These are phyloP conservation scores for Domatiomyces globalis DNA, from an alignment of 2,329 filamentous ascomycete species.

Conservation along the genomic window DNA sequence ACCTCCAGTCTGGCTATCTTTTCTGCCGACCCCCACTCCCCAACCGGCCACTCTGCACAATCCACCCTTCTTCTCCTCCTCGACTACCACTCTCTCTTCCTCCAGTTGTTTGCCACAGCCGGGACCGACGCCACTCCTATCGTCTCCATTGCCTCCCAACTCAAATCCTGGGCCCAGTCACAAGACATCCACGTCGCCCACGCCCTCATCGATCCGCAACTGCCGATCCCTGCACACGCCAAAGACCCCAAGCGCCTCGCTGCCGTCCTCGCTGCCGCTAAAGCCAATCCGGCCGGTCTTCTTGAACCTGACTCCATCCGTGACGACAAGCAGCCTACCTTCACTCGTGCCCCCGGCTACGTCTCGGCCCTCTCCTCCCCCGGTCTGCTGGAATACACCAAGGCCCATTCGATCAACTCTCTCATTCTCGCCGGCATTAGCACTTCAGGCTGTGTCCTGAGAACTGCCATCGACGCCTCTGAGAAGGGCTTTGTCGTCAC, in stretches of 20 bases:
- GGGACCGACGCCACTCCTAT: conserved; percentile 11
- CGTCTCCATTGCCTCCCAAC: conserved; percentile 13
- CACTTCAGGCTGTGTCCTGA: conserved; percentile 19
- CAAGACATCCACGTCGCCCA: conserved; percentile 21
- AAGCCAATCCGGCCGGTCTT: conserved; percentile 2
- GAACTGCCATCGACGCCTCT: conserved; percentile 16
- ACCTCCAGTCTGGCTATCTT: no score
- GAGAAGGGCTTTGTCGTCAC: conserved; percentile 20
- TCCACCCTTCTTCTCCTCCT: conserved; percentile 22
- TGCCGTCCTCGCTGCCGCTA: conserved; percentile 7
- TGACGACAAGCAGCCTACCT: conserved; percentile 15
- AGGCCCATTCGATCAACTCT: conserved; percentile 9
- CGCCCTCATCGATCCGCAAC: conserved; percentile 17
- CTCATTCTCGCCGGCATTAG: conserved; percentile 11
- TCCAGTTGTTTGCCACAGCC: conserved; percentile 10
- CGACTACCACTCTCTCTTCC: conserved; percentile 18
- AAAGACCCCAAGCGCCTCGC: conserved; percentile 13
- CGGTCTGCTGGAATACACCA: conserved; percentile 16
- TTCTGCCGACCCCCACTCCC: conserved; percentile 9
- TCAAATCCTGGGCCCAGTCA: conserved; percentile 20
- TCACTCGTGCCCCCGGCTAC: conserved; percentile 15
- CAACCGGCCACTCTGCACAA: conserved; percentile 15
- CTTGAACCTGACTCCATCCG: conserved; percentile 13
- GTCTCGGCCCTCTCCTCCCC: conserved; percentile 21
- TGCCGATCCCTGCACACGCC: conserved; percentile 13